Evolutionary conservation across 768 basidiomycete species (phyloP).

Genomic region (Pluteus cervinus): DNA sequence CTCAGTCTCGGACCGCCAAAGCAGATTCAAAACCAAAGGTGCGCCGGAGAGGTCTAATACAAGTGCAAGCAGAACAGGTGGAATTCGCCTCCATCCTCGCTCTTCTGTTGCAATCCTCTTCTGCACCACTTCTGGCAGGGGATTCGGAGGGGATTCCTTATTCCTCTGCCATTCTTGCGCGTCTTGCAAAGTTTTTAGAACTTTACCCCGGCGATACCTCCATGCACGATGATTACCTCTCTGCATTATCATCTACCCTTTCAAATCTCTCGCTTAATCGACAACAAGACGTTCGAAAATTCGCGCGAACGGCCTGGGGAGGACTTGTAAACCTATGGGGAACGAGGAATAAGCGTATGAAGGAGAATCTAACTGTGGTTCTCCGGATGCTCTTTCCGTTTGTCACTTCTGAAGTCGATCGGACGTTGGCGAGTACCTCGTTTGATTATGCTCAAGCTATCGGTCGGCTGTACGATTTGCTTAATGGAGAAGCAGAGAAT

Average conservation of each 20-base stretch:
- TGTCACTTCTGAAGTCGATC: constrained; percentile 32
- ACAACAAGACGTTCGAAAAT: constrained; percentile 47
- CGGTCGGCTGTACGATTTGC: constrained; percentile 42
- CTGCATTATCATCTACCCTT: constrained; percentile 62
- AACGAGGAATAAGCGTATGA: constrained; percentile 68
- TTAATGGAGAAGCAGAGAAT: constrained; percentile 58
- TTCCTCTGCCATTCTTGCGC: constrained; percentile 47
- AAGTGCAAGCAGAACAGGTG: constrained; percentile 52
- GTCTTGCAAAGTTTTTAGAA: constrained; percentile 50
- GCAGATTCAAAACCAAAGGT: too few species aligned
- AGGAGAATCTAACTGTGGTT: constrained; percentile 75
- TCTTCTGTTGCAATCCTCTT: constrained; percentile 50
- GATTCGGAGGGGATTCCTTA: constrained; percentile 16
- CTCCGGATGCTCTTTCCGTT: constrained; percentile 72
- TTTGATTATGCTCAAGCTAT: constrained; percentile 43
- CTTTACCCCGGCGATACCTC: constrained; percentile 70
- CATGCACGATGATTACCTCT: constrained; percentile 70
- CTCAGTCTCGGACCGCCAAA: constrained; percentile 14
- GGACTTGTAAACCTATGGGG: constrained; percentile 67
- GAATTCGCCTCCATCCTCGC: constrained; percentile 66
- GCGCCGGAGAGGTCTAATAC: constrained; percentile 15
- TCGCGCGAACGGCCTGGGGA: constrained; percentile 61
- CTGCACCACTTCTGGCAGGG: constrained; percentile 49
- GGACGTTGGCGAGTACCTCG: constrained; percentile 15
- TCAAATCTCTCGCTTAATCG: constrained; percentile 76